phyloP scores from a whole-genome alignment of 1,284 basidiomycete species.

The Tranzscheliella williamsii region DNA sequence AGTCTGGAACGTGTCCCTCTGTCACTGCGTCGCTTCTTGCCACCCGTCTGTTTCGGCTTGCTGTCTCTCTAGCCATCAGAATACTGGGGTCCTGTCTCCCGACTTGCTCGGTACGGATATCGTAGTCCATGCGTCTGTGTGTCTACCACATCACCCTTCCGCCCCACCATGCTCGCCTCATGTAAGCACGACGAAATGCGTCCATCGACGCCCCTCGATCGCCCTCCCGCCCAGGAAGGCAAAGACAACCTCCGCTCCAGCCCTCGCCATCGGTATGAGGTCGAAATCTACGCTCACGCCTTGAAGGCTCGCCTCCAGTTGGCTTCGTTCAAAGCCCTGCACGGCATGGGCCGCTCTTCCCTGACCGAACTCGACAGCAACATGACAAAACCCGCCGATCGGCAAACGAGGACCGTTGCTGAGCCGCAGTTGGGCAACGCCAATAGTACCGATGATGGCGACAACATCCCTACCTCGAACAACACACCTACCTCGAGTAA shows the following conservation, averaged over 20 bases:
- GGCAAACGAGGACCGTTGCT: too few relatives aligned
- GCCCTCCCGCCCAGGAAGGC: too few relatives aligned
- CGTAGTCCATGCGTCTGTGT: too few relatives aligned
- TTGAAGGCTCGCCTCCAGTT: conserved; percentile 33
- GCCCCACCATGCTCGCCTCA: not conserved
- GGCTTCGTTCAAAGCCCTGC: conserved; percentile 33
- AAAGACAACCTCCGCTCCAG: not conserved
- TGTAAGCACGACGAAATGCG: not conserved
- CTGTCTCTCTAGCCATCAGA: not conserved
- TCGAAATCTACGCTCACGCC: conserved; percentile 36
- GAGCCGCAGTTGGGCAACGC: too few relatives aligned
- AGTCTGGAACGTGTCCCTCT: not conserved
- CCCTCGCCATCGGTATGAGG: conserved; percentile 14
- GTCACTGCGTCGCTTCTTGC: not conserved
- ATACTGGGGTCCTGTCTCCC: not conserved
- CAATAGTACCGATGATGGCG: too few relatives aligned
- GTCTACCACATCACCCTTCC: not conserved
- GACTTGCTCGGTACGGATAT: too few relatives aligned
- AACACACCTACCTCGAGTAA: conserved; percentile 5
- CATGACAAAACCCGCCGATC: too few relatives aligned
- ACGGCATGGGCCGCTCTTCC: conserved; percentile 21
- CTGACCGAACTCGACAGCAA: conserved; percentile 13
- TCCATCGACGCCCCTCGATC: too few relatives aligned
- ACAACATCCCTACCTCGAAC: too few relatives aligned
- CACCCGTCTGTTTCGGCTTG: not conserved